Base-by-base conservation (phyloP, 2,329 filamentous ascomycete genomes). In the Fusarium sp. region DNA sequence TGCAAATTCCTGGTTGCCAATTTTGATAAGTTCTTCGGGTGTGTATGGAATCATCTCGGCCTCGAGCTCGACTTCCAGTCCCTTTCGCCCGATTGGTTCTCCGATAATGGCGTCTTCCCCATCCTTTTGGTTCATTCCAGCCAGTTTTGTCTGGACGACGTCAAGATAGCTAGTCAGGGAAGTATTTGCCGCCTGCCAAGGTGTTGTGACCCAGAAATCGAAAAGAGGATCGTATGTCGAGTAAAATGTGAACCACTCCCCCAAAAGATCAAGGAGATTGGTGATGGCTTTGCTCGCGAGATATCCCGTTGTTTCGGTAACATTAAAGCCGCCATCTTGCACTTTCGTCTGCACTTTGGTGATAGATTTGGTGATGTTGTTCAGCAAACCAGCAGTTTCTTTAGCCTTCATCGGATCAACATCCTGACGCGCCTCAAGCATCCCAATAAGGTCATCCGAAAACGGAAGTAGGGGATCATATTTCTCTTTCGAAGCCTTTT, bases 31-130 rank as follows among this genome's bases (percentile, higher is more conserved):
- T 3, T 75, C 68, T 18, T 74, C 72, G 0, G 72, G 71, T 0
- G 72, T 66, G 6, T 74, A 74, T 0, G 72, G 72, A 5, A 74
- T 74, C 72, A 74, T 75, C 10, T 74, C 72, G 3, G 72, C 72
- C 39, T 74, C 63, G 1, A 74, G 63, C 3, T 74, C 72, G 3
- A 74, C 63, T 17, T 74, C 72, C 3, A 74, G 9, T 0, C 72
- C 72, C 24, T 66, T 55, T 0, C 72, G 63, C 1, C 72, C 72
- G 3, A 74, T 74, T 1, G 72, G 72, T n/a, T 74, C 72, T 0
- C 72, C 72, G 1, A 75, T 13, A 6, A 74, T 74, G 0, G 32
- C 44, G 1, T 74, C 68, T 15, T 75, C 15, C 1, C 72, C 70
- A 14, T 50, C 28, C 2, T 59, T 52, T 30, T 69, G 30, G 2